Base-by-base conservation (phyloP, 176 grass and related monocot species). In the Dendrocalamus sinicus region DNA sequence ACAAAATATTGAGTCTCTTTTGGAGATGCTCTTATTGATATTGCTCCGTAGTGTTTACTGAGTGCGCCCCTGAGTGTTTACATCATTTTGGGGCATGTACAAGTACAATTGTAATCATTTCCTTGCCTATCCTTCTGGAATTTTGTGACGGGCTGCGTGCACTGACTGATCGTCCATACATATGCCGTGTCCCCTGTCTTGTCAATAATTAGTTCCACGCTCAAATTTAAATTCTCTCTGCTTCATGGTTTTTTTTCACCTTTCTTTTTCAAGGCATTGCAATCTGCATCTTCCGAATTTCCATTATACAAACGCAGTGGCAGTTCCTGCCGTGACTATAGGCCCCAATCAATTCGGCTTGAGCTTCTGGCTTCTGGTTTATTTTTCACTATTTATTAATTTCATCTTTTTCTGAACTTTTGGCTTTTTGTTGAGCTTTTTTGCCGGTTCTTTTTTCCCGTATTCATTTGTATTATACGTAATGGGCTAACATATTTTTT, bases 61-160 rank as follows among this genome's bases (percentile, higher is more conserved):
- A 32, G 1, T 3, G 32, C 3, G 32, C 2, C 32, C 32, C 3
- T 32, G 32, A 32, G 2, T 32, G 32, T 32, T 32, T 32, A 4
- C 58, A 59, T 51, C 22, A 40, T 66, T 86, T 77, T 66, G 39
- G 72, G 24, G 59, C 35, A 53, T 40, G 28, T 68, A 53, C 3
- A 53, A 68, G 78, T 11, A 68, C 60, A 51, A n/a, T 50, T 47
- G 24, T 35, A 22, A 66, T 60, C 54, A 22, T 60, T 23, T 60
- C 22, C 9, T 2, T 60, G 22, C 22, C 9, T 24, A 60, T 60
- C 23, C 10, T 6, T 5, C 4, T 62, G n/a, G 23, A 62, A 62
- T 30, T 64, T 23, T 64, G 26, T 14, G 26, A 60, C 19, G 9
- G 8, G 57, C 58, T 24, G 20, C 9, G 58, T 23, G 22, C 9